Percentiles rank a stretch among this genome's conserved stretches.
phyloP scores from a whole-genome alignment of 2,329 filamentous ascomycete species.

The Clarireedia paspali region DNA sequence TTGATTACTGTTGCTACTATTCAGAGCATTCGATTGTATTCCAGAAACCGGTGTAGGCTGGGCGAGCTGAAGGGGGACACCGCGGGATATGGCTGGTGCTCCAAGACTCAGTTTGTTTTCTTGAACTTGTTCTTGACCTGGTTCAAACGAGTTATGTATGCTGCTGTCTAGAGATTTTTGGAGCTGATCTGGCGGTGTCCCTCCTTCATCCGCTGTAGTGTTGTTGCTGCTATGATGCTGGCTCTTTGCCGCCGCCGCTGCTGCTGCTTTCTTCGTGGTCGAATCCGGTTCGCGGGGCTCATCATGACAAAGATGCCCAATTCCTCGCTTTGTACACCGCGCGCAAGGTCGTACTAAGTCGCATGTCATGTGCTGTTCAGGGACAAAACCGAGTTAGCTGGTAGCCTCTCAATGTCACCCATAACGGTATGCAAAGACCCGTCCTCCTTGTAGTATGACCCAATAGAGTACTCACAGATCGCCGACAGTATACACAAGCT shows the following conservation, averaged over 20 bases:
- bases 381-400: conserved; percentile 29
- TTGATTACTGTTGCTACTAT: conserved; percentile 60
- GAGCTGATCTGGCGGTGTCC: conserved; percentile 44
- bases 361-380: conserved; percentile 77
- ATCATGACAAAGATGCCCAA: conserved; percentile 96
- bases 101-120: conserved; percentile 33
- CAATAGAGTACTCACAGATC: conserved; percentile 65
- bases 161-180: conserved; percentile 37
- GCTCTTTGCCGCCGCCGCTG: conserved; percentile 56
- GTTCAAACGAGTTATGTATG: conserved; percentile 49
- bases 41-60: conserved; percentile 64
- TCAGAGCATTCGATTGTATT: conserved; percentile 53
- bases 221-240: conserved; percentile 42
- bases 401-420: conserved; percentile 26
- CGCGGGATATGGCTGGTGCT: conserved; percentile 34
- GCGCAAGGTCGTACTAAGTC: conserved; percentile 80
- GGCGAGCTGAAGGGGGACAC: conserved; percentile 57
- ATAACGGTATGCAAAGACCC: conserved; percentile 25
- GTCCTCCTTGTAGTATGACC: conserved; percentile 20
- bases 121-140: conserved; percentile 41
- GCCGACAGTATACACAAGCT: conserved; percentile 85
- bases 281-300: conserved; percentile 79
- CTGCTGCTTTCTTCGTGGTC: conserved; percentile 53
- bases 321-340: conserved; percentile 96
- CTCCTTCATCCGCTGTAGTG: conserved; percentile 48